Evolutionary conservation across 495 filamentous ascomycete species (phyloP).

Genomic region (Annulohypoxylon bovei): DNA sequence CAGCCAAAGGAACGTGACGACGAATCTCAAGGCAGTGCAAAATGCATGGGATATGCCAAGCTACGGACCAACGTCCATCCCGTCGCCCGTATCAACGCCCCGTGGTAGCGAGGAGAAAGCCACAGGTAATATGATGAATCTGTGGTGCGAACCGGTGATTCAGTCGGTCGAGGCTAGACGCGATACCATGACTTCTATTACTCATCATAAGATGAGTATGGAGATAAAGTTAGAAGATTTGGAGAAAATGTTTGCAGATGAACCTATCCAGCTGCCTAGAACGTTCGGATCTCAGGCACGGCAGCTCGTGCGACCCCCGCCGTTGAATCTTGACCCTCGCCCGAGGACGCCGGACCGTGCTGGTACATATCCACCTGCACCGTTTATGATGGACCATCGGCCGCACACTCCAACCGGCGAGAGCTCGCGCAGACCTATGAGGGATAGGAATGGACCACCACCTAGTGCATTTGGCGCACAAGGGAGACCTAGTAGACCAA

Average conservation of each 20-base stretch:
- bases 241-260: slow-evolving; percentile 36
- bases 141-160: slow-evolving; percentile 48
- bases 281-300: slow-evolving; percentile 23
- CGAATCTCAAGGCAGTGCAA: slow-evolving; percentile 33
- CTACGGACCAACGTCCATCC: slow-evolving; percentile 37
- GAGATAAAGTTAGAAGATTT: slow-evolving; percentile 59
- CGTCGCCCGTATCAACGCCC: slow-evolving; percentile 43
- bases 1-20: slow-evolving; percentile 24
- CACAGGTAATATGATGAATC: slow-evolving; percentile 14
- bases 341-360: slow-evolving; percentile 33
- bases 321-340: slow-evolving; percentile 35
- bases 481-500: slow-evolving; percentile 14
- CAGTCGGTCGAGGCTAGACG: slow-evolving; percentile 54
- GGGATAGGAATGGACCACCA: slow-evolving; percentile 26
- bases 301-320: slow-evolving; percentile 37
- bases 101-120: slow-evolving; percentile 46
- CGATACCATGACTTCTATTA: slow-evolving; percentile 51
- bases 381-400: slow-evolving; percentile 20
- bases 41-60: slow-evolving; percentile 27
- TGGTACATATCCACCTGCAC: slow-evolving; percentile 33
- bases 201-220: slow-evolving; percentile 51
- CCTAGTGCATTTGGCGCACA: slow-evolving; percentile 29
- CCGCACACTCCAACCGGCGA: slow-evolving; percentile 32
- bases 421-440: slow-evolving; percentile 14
- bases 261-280: slow-evolving; percentile 21